Base-by-base conservation (phyloP, 2,329 filamentous ascomycete genomes). In the Exophiala oligosperma region DNA sequence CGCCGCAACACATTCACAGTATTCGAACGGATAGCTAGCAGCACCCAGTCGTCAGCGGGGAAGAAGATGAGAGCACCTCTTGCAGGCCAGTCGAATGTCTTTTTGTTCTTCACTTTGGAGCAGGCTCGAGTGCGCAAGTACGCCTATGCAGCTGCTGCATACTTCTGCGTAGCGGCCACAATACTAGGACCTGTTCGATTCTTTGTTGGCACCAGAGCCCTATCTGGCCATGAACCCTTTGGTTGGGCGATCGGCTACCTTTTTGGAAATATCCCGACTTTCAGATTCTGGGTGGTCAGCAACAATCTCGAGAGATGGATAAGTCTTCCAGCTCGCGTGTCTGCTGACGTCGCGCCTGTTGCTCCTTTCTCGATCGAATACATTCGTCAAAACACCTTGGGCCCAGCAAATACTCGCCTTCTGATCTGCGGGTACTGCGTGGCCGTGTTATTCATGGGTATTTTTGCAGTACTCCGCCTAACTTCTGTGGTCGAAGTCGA, bases 231-330 rank as follows among this genome's bases (percentile, higher is more conserved):
- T 52, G 94, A 99, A 67, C 92, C 94, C 0, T 84, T 99, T 46
- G 91, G 93, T 2, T 99, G 94, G 94, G 92, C 91, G 0, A 73
- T 97, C 9, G 88, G 91, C 1, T 99, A 99, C 72, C 77, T 97
- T 2, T 84, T 97, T 61, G 92, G 93, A 11, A 89, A 96, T 66
- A 70, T 92, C 9, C 81, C 84, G 0, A 81, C 79, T 68, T 85
- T 97, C 65, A 83, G 92, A 24, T 86, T 88, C 70, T 81, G 88
- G 71, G 82, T 93, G 7, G 79, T 91, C 14, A 82, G 81, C 59
- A 81, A 84, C 60, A 85, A 88, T 60, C 77, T 94, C 4, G 85
- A 89, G 64, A 74, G 78, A 63, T 97, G 91, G 59, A 59, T 61
- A 38, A 49, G 55, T 52, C 59, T 61, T 23, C 59, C 59, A 21